A percentile compares a stretch with the other conserved stretches of the same genome.
phyloP scores from a whole-genome alignment of 2,329 filamentous ascomycete species.

The Cryphonectria parasitica region DNA sequence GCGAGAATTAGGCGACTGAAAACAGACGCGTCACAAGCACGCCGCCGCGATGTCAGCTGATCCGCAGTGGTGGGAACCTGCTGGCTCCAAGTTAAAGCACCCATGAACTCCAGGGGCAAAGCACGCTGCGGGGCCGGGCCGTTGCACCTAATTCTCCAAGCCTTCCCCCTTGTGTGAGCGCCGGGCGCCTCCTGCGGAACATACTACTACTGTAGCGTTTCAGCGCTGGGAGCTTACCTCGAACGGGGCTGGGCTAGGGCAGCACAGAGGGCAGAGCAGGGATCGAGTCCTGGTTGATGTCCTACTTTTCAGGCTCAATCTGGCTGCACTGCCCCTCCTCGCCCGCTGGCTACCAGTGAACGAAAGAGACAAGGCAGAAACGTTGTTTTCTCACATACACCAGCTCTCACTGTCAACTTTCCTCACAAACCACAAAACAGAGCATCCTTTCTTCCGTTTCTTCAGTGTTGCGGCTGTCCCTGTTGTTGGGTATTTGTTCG shows the following conservation, averaged over 20 bases:
- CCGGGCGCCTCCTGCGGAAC: background rate
- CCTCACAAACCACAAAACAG: background rate
- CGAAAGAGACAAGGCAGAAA: background rate
- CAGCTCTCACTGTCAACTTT: background rate
- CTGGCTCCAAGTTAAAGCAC: background rate
- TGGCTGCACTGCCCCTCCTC: slow-evolving; percentile 1
- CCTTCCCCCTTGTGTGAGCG: background rate
- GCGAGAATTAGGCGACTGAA: background rate
- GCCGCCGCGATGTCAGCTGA: slow-evolving; percentile 29
- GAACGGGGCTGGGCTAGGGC: background rate
- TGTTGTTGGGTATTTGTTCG: background rate
- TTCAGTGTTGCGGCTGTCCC: background rate
- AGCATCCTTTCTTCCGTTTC: background rate
- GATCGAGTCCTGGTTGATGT: background rate
- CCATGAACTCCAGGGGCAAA: background rate
- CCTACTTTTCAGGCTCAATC: background rate
- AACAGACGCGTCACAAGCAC: slow-evolving; percentile 4
- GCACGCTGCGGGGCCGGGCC: background rate
- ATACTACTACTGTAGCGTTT: background rate
- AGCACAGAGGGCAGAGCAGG: background rate
- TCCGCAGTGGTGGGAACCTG: background rate
- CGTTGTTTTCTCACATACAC: background rate
- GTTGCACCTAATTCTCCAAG: background rate
- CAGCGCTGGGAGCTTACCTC: background rate
- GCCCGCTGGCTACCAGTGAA: background rate